Base-by-base conservation (phyloP, 345 rosid species). In the Brassica nigra region DNA sequence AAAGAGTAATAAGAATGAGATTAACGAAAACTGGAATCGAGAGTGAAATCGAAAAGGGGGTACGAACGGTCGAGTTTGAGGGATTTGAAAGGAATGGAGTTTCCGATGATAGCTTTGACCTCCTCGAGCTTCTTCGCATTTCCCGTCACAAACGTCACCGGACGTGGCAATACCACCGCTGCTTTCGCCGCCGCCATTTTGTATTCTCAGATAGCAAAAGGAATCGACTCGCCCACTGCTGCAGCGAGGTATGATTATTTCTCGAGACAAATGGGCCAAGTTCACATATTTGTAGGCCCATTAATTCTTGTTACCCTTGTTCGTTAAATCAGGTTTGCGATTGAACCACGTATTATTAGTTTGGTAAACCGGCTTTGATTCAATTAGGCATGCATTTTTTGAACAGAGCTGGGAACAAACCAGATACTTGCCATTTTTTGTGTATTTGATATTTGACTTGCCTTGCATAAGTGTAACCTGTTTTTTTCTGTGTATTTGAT, bases 61-160 rank as follows among this genome's bases (percentile, higher is more conserved):
- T 39, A 49, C 63, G 74, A 65, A 95, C 99, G 59, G 66, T 95
- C 97, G 79, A 95, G 88, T 83, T 95, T 95, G 82, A 86, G 90
- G 47, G 99, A 91, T 78, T 83, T 94, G 65, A 95, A 85, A 36
- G 98, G 99, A 69, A 95, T 83, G 14, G 97, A 84, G 23, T 87
- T 85, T 8, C 98, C 97, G 86, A 95, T 76, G 10, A 95, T 95
- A 49, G 88, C 86, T 67, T 91, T 92, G 27, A 95, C 99, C 81
- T 95, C 98, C 65, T 95, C 99, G 5, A 93, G 95, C 83, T 95
- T 95, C 87, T 93, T 93, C 4, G 97, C 93, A 80, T 91, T 95
- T 27, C 99, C 98, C 0, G 98, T 95, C 58, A 95, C 98, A 78
- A 93, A 93, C 0, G 97, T 95, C 82, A 95, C 97, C 83, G 98